These are phyloP conservation scores for Orbilia oligospora DNA, from an alignment of 2,329 filamentous ascomycete species.

Conservation along the genomic window DNA sequence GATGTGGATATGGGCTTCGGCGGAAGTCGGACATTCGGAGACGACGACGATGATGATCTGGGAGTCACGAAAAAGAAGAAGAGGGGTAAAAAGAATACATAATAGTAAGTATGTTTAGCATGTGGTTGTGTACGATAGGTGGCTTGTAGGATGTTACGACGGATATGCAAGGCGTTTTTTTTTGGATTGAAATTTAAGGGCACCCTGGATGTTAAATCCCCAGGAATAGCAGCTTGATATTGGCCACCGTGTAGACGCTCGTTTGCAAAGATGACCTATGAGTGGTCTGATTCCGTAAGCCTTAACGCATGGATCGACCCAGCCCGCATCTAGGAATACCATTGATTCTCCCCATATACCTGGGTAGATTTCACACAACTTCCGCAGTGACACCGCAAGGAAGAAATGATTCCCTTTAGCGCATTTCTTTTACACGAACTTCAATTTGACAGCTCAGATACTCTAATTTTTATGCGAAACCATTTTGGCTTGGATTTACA, in stretches of 20 bases:
- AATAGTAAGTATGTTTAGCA: slow-evolving; percentile 11
- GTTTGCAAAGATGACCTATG: neutral
- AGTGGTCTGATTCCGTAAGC: slow-evolving; percentile 17
- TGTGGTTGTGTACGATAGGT: slow-evolving; percentile 28
- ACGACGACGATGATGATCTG: slow-evolving; percentile 77
- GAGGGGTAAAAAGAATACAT: slow-evolving; percentile 79
- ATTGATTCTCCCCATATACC: neutral
- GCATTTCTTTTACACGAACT: slow-evolving; percentile 1
- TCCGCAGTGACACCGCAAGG: neutral
- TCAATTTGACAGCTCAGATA: neutral
- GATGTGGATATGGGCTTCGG: slow-evolving; percentile 97
- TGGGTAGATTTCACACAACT: neutral
- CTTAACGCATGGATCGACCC: neutral
- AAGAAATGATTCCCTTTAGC: neutral
- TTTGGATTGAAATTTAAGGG: neutral
- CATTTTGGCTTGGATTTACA: neutral
- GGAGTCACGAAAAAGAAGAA: slow-evolving; percentile 75
- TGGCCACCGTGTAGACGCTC: neutral
- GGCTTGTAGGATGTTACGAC: slow-evolving; percentile 13
- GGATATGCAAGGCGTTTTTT: slow-evolving; percentile 15
- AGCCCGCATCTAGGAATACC: neutral
- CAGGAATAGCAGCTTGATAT: neutral
- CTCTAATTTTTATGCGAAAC: neutral
- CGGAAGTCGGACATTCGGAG: slow-evolving; percentile 81
- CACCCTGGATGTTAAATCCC: neutral